Evolutionary conservation across 805 yeast species (phyloP).

Genomic region (Yarrowia divulgata): DNA sequence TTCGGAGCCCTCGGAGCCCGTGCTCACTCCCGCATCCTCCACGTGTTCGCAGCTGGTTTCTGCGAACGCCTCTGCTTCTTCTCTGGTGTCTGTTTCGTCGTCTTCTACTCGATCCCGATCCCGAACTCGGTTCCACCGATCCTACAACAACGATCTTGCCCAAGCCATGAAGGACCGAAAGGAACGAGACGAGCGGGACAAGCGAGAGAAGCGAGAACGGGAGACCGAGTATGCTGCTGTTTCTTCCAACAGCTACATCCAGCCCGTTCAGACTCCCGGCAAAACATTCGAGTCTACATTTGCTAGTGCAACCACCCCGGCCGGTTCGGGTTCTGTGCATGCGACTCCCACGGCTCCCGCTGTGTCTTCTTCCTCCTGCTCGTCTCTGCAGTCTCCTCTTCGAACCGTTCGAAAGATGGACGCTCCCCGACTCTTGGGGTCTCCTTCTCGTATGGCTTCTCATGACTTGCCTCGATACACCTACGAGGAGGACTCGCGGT

Average conservation of each 20-base stretch:
- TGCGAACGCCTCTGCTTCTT: slow-evolving; percentile 41
- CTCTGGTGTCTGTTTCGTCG: slow-evolving; percentile 41
- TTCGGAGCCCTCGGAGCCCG: slow-evolving; percentile 18
- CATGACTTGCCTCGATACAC: slow-evolving; percentile 28
- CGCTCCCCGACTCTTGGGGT: slow-evolving; percentile 29
- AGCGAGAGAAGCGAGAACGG: slow-evolving; percentile 23
- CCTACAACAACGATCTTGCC: slow-evolving; percentile 41
- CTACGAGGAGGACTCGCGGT: slow-evolving; percentile 29
- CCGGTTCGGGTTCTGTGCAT: slow-evolving; percentile 29
- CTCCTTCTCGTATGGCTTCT: slow-evolving; percentile 27
- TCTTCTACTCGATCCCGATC: slow-evolving; percentile 30
- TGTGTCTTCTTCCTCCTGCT: neutral
- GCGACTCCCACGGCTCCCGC: slow-evolving; percentile 29
- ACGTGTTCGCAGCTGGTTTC: slow-evolving; percentile 40
- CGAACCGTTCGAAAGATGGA: slow-evolving; percentile 35
- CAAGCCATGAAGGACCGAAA: slow-evolving; percentile 37
- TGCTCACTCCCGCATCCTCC: slow-evolving; percentile 27
- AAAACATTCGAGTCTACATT: neutral
- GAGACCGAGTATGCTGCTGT: slow-evolving; percentile 1
- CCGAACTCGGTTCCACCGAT: slow-evolving; percentile 41
- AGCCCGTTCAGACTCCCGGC: slow-evolving; percentile 14
- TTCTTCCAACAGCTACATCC: too few species aligned
- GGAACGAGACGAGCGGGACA: slow-evolving; percentile 36
- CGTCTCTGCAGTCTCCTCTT: slow-evolving; percentile 32
- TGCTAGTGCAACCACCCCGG: slow-evolving; percentile 21